Conservation (phyloP, 2,329 filamentous ascomycete species). For the Hypoxylon sp. region DNA sequence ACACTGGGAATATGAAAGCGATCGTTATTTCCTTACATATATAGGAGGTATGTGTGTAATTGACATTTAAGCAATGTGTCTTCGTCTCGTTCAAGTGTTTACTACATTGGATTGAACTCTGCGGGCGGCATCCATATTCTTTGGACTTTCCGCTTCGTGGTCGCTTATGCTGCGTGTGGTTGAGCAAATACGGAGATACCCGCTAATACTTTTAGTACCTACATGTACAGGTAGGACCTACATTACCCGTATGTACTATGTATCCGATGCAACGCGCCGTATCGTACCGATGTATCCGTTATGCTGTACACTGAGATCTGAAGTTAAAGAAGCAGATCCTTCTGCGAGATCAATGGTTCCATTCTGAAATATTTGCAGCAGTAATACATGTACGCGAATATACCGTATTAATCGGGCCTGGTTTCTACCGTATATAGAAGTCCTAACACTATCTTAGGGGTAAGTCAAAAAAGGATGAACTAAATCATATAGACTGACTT, state of each 20-base stretch:
- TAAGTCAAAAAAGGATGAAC: too few relatives aligned
- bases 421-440: not conserved
- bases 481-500: not conserved
- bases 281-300: slow-evolving; percentile 10
- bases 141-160: not conserved
- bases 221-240: too few relatives aligned
- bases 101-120: not conserved
- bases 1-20: too few relatives aligned
- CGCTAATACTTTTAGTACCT: slow-evolving; percentile 5
- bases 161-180: not conserved
- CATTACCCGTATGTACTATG: too few relatives aligned
- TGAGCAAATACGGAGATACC: slow-evolving; percentile 23
- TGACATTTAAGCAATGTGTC: not conserved
- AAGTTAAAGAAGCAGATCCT: slow-evolving; percentile 34
- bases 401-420: not conserved
- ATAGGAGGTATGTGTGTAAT: not conserved
- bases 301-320: slow-evolving; percentile 37
- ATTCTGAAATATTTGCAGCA: slow-evolving; percentile 14
- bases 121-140: not conserved
- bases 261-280: slow-evolving; percentile 26
- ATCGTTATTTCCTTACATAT: slow-evolving; percentile 18
- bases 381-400: not conserved
- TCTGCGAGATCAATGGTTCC: slow-evolving; percentile 36
- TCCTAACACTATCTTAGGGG: not conserved
- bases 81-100: not conserved